A percentile compares a stretch with the other conserved stretches of the same genome.
Evolutionary conservation across 2,329 filamentous ascomycete species (phyloP).

Genomic region (Colletotrichum sp.): DNA sequence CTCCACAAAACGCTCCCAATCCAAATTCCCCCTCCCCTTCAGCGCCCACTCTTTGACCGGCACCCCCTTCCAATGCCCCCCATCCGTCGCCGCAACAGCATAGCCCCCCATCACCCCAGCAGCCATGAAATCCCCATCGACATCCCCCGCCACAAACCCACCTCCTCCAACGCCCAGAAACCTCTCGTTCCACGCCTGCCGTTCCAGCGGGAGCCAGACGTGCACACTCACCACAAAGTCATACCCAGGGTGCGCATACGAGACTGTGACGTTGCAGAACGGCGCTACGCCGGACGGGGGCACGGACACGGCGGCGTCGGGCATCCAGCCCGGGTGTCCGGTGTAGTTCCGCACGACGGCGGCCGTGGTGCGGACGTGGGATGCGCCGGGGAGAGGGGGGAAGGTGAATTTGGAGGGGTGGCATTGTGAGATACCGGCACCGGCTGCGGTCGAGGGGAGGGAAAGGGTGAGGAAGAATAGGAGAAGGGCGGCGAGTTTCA

Average conservation of each 20-base stretch:
- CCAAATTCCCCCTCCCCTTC: not conserved
- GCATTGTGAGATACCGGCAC: not conserved
- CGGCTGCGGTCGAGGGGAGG: too few species aligned
- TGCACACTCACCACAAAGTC: not conserved
- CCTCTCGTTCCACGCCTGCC: conserved; percentile 16
- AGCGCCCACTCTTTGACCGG: conserved; percentile 21
- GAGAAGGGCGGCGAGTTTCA: not conserved
- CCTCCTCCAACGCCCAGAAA: conserved; percentile 22
- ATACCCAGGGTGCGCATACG: conserved; percentile 7
- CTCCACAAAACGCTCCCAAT: not conserved
- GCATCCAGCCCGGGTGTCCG: not conserved
- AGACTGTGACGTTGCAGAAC: conserved; percentile 24
- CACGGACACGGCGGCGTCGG: not conserved
- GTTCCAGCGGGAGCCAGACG: conserved; percentile 19
- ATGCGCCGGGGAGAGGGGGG: not conserved
- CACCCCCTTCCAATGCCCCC: conserved; percentile 3
- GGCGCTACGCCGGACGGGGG: not conserved
- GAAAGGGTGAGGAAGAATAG: not conserved
- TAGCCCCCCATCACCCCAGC: too few species aligned
- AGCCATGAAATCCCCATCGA: not conserved
- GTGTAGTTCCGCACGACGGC: not conserved
- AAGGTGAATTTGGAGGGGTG: not conserved
- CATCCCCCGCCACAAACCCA: conserved; percentile 4
- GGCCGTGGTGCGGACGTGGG: not conserved
- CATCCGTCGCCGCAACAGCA: conserved; percentile 26